phyloP scores from a whole-genome alignment of 352 stramenopile genomes.

The Thalassiosira livingstoniorum region DNA sequence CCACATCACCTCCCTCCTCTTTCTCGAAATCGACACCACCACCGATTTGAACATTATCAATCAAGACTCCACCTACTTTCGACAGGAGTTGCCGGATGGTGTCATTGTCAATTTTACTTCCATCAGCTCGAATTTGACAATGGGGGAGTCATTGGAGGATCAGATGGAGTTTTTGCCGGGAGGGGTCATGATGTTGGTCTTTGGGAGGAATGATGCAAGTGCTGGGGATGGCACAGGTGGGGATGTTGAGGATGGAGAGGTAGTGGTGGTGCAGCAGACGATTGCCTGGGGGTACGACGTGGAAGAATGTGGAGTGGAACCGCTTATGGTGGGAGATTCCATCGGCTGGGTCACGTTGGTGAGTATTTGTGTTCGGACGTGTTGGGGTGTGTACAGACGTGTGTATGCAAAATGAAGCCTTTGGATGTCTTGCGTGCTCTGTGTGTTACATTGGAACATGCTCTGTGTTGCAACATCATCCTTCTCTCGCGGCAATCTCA shows the following conservation, averaged over 20 bases:
- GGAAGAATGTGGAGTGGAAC: constrained; percentile 3
- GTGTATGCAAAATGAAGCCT: neutral
- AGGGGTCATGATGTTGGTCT: constrained; percentile 32
- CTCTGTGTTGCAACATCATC: neutral
- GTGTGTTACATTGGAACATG: neutral
- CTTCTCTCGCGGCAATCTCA: too few species aligned
- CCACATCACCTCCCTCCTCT: constrained; percentile 15
- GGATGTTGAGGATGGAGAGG: too few species aligned
- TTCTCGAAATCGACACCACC: constrained; percentile 21
- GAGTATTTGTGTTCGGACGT: constrained; percentile 15
- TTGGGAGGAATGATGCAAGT: constrained; percentile 17
- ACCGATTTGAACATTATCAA: constrained; percentile 28
- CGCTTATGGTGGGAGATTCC: neutral
- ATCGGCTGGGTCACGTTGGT: constrained; percentile 24
- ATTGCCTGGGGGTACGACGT: constrained; percentile 23
- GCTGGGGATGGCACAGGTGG: neutral
- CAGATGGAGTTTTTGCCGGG: constrained; percentile 27
- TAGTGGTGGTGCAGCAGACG: neutral
- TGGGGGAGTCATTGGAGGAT: neutral
- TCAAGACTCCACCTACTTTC: constrained; percentile 33
- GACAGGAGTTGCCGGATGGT: neutral
- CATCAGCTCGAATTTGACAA: constrained; percentile 3
- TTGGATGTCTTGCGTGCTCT: neutral
- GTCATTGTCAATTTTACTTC: constrained; percentile 3
- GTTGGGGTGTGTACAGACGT: too few species aligned